phyloP scores from a whole-genome alignment of 495 filamentous ascomycete species.

The Usnea hakonensis region DNA sequence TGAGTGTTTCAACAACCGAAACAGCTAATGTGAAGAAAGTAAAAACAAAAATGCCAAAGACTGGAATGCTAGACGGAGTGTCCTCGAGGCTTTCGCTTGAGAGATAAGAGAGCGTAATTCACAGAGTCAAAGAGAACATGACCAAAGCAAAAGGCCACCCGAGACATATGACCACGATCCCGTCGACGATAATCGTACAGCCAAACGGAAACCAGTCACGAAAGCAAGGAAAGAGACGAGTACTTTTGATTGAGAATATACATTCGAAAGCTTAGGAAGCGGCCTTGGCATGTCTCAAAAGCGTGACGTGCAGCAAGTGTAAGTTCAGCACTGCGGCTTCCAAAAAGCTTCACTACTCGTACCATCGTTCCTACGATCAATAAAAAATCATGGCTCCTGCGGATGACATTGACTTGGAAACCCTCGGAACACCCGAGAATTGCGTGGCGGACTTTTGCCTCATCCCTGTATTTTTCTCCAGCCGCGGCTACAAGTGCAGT shows the following conservation, averaged over 20 bases:
- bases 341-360: too few species aligned
- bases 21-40: not conserved
- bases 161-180: not conserved
- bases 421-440: conserved; percentile 51
- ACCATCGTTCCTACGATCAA: too few species aligned
- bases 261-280: not conserved
- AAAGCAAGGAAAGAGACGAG: not conserved
- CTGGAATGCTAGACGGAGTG: not conserved
- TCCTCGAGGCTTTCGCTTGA: not conserved
- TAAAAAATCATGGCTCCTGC: not conserved
- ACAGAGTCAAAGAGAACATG: not conserved
- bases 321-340: not conserved
- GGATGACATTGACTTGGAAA: conserved; percentile 23
- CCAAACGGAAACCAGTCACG: not conserved
- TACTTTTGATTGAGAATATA: not conserved
- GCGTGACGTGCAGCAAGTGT: too few species aligned
- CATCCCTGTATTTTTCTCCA: conserved; percentile 53
- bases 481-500: conserved; percentile 9
- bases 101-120: not conserved
- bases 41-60: not conserved
- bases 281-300: not conserved
- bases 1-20: not conserved
- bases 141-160: conserved; percentile 1
- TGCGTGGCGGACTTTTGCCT: conserved; percentile 80
- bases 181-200: not conserved